Evolutionary conservation across 768 basidiomycete genomes (phyloP).

Genomic region (Pholiota microspora): DNA sequence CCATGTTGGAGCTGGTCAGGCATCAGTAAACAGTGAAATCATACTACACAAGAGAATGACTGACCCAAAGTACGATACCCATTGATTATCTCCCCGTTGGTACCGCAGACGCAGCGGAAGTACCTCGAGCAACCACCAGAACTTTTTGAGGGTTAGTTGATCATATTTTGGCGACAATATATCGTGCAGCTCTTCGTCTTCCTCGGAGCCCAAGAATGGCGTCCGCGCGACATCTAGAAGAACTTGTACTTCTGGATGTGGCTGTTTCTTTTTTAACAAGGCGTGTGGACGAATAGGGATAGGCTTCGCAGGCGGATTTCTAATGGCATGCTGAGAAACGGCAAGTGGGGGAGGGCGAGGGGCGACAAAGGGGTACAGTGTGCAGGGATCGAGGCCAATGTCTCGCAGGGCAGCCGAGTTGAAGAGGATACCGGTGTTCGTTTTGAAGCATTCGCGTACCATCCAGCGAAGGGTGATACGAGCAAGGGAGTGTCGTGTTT

Average conservation of each 20-base stretch:
- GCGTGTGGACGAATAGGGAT: slow-evolving; percentile 23
- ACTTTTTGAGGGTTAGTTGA: slow-evolving; percentile 41
- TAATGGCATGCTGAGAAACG: slow-evolving; percentile 22
- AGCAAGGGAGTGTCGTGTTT: slow-evolving; percentile 44
- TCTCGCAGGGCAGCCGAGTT: slow-evolving; percentile 39
- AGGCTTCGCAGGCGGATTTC: slow-evolving; percentile 21
- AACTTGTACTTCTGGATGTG: slow-evolving; percentile 13
- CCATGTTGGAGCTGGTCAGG: slow-evolving; percentile 35
- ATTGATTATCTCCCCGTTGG: slow-evolving; percentile 34
- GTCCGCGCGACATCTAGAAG: slow-evolving; percentile 6
- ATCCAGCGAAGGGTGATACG: slow-evolving; percentile 66
- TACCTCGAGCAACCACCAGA: slow-evolving; percentile 73
- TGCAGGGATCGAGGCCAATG: slow-evolving; percentile 49
- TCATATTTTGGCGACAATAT: slow-evolving; percentile 58
- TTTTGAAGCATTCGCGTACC: slow-evolving; percentile 66
- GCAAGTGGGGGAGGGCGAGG: slow-evolving; percentile 36
- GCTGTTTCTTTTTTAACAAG: slow-evolving; percentile 15
- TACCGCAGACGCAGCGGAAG: slow-evolving; percentile 42
- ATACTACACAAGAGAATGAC: slow-evolving; percentile 12
- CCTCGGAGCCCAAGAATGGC: slow-evolving; percentile 40
- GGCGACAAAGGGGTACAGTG: slow-evolving; percentile 40
- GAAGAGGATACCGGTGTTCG: slow-evolving; percentile 63
- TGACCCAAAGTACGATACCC: slow-evolving; percentile 33
- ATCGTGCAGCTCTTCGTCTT: slow-evolving; percentile 63
- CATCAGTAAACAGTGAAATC: not conserved